A percentile compares a stretch with the other conserved stretches of the same genome.
Evolutionary conservation across 2,329 filamentous ascomycete genomes (phyloP).

Genomic region (Sporothrix dimorphospora): DNA sequence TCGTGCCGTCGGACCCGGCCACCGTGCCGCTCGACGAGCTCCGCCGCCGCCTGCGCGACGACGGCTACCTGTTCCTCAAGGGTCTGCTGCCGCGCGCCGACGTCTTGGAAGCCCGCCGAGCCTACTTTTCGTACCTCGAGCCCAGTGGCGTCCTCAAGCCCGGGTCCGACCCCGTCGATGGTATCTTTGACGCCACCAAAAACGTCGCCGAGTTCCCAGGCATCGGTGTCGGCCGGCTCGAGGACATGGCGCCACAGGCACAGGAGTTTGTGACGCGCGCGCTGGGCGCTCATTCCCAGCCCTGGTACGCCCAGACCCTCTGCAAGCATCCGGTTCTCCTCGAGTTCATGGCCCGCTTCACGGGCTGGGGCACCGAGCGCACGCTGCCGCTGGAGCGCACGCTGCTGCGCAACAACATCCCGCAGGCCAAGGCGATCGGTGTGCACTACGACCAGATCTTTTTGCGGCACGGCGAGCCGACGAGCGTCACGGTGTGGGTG

Average conservation of each 20-base stretch:
- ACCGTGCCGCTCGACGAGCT: constrained; percentile 29
- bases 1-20: constrained; percentile 27
- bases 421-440: constrained; percentile 59
- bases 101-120: constrained; percentile 54
- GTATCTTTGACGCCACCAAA: constrained; percentile 54
- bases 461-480: constrained; percentile 57
- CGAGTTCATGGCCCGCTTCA: constrained; percentile 55
- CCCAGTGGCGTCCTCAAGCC: constrained; percentile 61
- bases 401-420: constrained; percentile 59
- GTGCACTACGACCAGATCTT: constrained; percentile 66
- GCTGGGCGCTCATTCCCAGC: constrained; percentile 55
- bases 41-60: constrained; percentile 32
- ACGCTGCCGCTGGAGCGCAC: constrained; percentile 53
- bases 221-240: constrained; percentile 56
- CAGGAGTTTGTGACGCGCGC: constrained; percentile 39
- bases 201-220: constrained; percentile 51
- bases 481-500: constrained; percentile 60
- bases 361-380: constrained; percentile 54
- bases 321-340: constrained; percentile 55
- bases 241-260: constrained; percentile 37
- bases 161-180: constrained; percentile 54
- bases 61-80: constrained; percentile 62
- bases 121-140: constrained; percentile 57
- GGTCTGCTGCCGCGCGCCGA: constrained; percentile 56
- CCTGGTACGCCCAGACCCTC: constrained; percentile 58